Base-by-base conservation (phyloP, 768 basidiomycete genomes). In the Russula dissimulans region DNA sequence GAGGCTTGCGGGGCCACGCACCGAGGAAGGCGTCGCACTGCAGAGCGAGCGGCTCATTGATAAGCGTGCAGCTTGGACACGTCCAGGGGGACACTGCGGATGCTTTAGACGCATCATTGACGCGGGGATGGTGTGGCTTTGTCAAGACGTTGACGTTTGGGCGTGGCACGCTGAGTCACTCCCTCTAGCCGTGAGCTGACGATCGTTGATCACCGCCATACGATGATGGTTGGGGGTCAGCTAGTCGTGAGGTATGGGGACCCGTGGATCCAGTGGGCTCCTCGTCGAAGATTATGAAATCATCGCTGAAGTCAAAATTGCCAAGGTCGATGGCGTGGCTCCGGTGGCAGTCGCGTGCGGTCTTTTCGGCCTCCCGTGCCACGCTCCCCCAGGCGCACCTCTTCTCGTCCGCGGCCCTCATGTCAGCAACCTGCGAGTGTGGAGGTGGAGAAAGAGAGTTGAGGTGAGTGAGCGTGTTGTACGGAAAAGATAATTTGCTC, bases 401-500 rank as follows among this genome's bases (percentile, higher is more conserved):
- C 67, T 85, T 85, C 66, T 88, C 86, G 67, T 97, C 93, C 12
- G 75, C 73, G 12, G 77, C 75, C 63, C 95, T 76, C 57, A 87
- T 79, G 68, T 95, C 92, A 0, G 95, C 95, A 51, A 95, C 95
- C 93, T 97, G 22, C 22, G 22, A 1, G 22, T 26, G 1, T 26
- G 22, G 22, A 26, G 22, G 22, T 26, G 22, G 22, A 26, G 22
- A 26, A 26, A 26, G 22, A 26, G 22, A 26, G 22, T 26, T 26
- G 22, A 26, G 22, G 22, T 26, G 22, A 26, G 22, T 26, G 22
- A 26, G 22, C 22, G 22, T 26, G 22, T 26, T 26, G 22, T 26
- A 26, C 22, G 22, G 22, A 26, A 26, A 26, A 26, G 22, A 26
- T 2, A 26, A 26, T 26, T 26, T 26, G 1, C 22, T 26, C 22